A percentile compares a stretch with the other conserved stretches of the same genome.
These are phyloP conservation scores for Kwoniella sp. DNA, from an alignment of 768 basidiomycete genomes.

Conservation along the genomic window DNA sequence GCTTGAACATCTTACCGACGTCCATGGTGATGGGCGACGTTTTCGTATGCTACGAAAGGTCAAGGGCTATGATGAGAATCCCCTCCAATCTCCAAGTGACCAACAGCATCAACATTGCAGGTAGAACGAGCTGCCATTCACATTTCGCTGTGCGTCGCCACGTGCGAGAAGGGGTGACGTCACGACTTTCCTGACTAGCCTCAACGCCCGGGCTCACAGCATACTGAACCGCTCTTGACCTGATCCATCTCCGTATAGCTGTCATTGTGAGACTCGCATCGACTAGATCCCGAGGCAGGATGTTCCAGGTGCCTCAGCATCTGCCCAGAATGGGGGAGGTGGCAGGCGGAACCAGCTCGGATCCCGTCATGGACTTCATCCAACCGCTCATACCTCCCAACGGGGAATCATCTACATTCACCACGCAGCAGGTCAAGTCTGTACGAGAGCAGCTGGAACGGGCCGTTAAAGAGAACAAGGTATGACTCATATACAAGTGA, in stretches of 20 bases:
- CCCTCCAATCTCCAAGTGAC: not conserved
- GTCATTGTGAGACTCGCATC: not conserved
- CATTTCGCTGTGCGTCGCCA: not conserved
- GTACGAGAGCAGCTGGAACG: constrained; percentile 61
- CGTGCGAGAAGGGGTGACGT: constrained; percentile 5
- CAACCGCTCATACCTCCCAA: constrained; percentile 16
- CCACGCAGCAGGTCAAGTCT: constrained; percentile 15
- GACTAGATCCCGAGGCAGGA: not conserved
- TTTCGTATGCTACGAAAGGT: too few species aligned
- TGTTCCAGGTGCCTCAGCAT: constrained; percentile 40
- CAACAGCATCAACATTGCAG: not conserved
- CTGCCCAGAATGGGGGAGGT: constrained; percentile 26
- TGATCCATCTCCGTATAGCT: too few species aligned
- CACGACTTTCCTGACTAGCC: too few species aligned
- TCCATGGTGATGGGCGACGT: constrained; percentile 29
- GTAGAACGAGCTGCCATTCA: not conserved
- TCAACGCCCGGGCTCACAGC: too few species aligned
- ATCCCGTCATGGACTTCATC: constrained; percentile 26
- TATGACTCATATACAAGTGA: constrained; percentile 43
- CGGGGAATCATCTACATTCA: constrained; percentile 14
- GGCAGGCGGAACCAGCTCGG: not conserved
- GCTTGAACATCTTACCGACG: constrained; percentile 46
- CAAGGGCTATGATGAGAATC: too few species aligned
- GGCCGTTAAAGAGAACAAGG: constrained; percentile 68
- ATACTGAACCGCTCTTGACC: too few species aligned